A percentile compares a stretch with the other conserved stretches of the same genome.
These are phyloP conservation scores for Litsea cubeba DNA, from an alignment of 164 flowering plant genomes.

Conservation along the genomic window DNA sequence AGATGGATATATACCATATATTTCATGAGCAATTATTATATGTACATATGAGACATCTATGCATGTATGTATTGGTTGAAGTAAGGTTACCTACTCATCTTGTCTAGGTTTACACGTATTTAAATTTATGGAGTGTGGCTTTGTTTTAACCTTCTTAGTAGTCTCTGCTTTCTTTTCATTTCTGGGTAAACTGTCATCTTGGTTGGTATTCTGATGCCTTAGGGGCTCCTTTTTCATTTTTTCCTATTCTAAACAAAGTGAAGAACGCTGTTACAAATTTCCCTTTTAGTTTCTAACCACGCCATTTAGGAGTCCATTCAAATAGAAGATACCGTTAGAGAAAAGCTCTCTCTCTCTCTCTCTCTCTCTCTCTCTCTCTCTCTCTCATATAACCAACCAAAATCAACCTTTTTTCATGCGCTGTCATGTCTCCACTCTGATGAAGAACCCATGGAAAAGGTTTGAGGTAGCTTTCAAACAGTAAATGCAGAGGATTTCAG, in stretches of 20 bases:
- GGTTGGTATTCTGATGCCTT: neutral
- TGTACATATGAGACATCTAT: no score
- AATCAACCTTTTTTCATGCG: neutral
- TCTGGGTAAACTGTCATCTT: constrained; percentile 11
- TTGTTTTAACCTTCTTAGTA: neutral
- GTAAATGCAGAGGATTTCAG: constrained; percentile 26
- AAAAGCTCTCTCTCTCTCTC: neutral
- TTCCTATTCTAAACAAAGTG: neutral
- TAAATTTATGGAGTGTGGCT: constrained; percentile 5
- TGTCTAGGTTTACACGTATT: neutral
- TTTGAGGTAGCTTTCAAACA: constrained; percentile 34
- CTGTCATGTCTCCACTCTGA: neutral
- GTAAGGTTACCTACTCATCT: constrained; percentile 3
- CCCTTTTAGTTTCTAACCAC: neutral
- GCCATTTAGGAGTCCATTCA: neutral
- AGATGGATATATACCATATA: neutral
- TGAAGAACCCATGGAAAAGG: constrained; percentile 23
- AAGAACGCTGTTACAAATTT: constrained; percentile 1
- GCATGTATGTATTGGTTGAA: constrained; percentile 4
- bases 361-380: constrained; percentile 12
- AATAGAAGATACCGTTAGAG: neutral
- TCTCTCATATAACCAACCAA: no score
- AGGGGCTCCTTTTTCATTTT: neutral
- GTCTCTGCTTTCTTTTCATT: neutral
- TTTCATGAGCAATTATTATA: neutral